phyloP scores from a whole-genome alignment of 495 filamentous ascomycete species.

The Trichoderma parareesei region DNA sequence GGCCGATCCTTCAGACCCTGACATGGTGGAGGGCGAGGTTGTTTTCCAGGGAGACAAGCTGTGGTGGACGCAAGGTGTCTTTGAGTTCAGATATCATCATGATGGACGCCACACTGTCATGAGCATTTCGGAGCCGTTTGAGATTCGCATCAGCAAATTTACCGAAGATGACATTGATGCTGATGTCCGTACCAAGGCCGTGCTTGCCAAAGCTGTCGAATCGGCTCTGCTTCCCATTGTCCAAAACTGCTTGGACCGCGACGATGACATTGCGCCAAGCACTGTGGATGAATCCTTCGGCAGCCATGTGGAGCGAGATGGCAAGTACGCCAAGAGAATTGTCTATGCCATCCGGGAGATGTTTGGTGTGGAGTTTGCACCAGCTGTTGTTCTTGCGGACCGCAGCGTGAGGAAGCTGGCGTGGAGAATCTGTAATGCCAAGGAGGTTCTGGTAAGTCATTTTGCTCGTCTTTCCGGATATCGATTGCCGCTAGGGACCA shows the following conservation, averaged over 20 bases:
- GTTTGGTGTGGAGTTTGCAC: conserved; percentile 95
- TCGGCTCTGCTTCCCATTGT: conserved; percentile 71
- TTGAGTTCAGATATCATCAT: conserved; percentile 96
- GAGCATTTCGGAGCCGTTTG: conserved; percentile 90
- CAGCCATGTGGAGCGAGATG: conserved; percentile 68
- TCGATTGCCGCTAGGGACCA: neutral
- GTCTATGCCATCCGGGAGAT: conserved; percentile 94
- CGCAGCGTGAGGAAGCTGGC: conserved; percentile 85
- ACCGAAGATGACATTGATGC: conserved; percentile 58
- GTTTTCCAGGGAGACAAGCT: conserved; percentile 87
- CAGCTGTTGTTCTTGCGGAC: conserved; percentile 87
- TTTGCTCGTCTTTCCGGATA: neutral
- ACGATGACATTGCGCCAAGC: conserved; percentile 83
- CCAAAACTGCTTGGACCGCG: conserved; percentile 83
- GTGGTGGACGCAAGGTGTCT: conserved; percentile 93
- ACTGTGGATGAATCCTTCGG: conserved; percentile 78
- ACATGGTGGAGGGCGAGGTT: conserved; percentile 67
- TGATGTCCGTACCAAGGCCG: conserved; percentile 27
- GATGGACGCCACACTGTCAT: conserved; percentile 90
- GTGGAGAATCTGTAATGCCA: conserved; percentile 93
- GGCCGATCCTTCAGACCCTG: conserved; percentile 40
- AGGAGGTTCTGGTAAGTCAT: conserved; percentile 77
- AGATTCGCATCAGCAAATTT: conserved; percentile 72
- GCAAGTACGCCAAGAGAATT: conserved; percentile 79
- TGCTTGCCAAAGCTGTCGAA: conserved; percentile 51